phyloP scores from a whole-genome alignment of 257 asterid genomes.

The Solanum medicagineum region DNA sequence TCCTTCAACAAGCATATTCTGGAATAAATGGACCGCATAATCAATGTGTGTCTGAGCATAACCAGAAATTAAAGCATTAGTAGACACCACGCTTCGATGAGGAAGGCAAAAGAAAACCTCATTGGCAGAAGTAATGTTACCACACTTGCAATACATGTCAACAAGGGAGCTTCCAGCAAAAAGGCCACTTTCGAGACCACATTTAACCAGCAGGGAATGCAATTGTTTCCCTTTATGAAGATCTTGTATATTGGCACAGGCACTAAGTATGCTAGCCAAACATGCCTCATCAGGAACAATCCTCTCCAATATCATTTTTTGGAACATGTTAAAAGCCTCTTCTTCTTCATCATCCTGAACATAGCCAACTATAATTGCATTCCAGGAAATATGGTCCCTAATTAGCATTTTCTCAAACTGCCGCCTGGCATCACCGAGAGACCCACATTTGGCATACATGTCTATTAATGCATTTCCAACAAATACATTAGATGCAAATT shows the following conservation, averaged over 20 bases:
- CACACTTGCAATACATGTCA: slow-evolving; percentile 88
- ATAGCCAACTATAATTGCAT: slow-evolving; percentile 73
- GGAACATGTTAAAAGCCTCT: slow-evolving; percentile 56
- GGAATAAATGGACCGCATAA: slow-evolving; percentile 32
- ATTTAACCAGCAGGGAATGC: slow-evolving; percentile 57
- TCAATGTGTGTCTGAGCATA: slow-evolving; percentile 31
- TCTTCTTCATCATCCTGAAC: slow-evolving; percentile 61
- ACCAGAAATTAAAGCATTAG: slow-evolving; percentile 74
- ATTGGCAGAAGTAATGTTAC: slow-evolving; percentile 38
- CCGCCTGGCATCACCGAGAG: slow-evolving; percentile 39
- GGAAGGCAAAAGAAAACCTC: slow-evolving; percentile 53
- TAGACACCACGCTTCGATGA: slow-evolving; percentile 42
- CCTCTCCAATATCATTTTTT: slow-evolving; percentile 42
- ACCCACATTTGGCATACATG: slow-evolving; percentile 84
- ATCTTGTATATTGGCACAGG: slow-evolving; percentile 41
- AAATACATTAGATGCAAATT: slow-evolving; percentile 40
- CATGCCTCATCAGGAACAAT: slow-evolving; percentile 74
- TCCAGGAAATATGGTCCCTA: slow-evolving; percentile 81
- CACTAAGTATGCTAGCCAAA: slow-evolving; percentile 76
- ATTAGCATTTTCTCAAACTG: slow-evolving; percentile 42
- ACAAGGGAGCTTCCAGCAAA: slow-evolving; percentile 78
- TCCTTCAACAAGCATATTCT: slow-evolving; percentile 42
- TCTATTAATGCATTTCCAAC: slow-evolving; percentile 82
- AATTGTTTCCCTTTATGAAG: slow-evolving; percentile 53
- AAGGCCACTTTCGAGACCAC: slow-evolving; percentile 55